Conservation (phyloP, 2,329 filamentous ascomycete species). For the Talaromyces piceae region DNA sequence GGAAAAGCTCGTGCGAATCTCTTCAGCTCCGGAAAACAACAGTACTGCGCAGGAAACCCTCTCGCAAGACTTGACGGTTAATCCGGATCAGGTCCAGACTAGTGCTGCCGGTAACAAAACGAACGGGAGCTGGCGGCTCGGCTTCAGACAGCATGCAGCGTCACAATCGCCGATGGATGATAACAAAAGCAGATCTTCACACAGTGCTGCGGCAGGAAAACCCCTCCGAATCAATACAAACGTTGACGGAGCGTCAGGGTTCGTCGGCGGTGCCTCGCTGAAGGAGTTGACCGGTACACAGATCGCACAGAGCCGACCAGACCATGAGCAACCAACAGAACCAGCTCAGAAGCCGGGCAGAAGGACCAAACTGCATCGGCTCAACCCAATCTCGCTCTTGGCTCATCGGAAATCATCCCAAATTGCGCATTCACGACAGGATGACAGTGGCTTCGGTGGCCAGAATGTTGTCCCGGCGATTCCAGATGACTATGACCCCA, state of each 20-base stretch:
- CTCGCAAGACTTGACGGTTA: conserved; percentile 9
- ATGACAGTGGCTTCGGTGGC: conserved; percentile 45
- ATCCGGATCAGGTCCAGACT: not conserved
- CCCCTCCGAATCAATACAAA: conserved; percentile 10
- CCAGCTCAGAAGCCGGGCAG: conserved; percentile 28
- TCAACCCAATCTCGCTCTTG: conserved; percentile 56
- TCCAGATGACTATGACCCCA: conserved; percentile 55
- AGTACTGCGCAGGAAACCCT: conserved; percentile 19
- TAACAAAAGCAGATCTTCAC: not conserved
- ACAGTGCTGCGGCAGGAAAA: not conserved
- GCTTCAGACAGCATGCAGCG: conserved; percentile 4
- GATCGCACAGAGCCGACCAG: conserved; percentile 22
- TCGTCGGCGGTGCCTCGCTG: conserved; percentile 10
- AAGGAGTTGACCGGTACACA: conserved; percentile 11
- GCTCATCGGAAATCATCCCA: conserved; percentile 51
- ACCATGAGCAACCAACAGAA: conserved; percentile 18
- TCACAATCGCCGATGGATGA: not conserved
- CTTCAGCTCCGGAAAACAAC: conserved; percentile 26
- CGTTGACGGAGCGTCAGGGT: conserved; percentile 5
- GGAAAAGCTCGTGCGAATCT: conserved; percentile 22
- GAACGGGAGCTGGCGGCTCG: conserved; percentile 9
- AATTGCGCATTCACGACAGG: conserved; percentile 39
- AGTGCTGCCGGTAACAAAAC: conserved; percentile 2
- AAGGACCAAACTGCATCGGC: conserved; percentile 48
- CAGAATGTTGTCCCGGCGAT: conserved; percentile 44